A percentile compares a stretch with the other conserved stretches of the same genome.
phyloP scores from a whole-genome alignment of 441 rosid genomes.

The Corymbia citriodora region DNA sequence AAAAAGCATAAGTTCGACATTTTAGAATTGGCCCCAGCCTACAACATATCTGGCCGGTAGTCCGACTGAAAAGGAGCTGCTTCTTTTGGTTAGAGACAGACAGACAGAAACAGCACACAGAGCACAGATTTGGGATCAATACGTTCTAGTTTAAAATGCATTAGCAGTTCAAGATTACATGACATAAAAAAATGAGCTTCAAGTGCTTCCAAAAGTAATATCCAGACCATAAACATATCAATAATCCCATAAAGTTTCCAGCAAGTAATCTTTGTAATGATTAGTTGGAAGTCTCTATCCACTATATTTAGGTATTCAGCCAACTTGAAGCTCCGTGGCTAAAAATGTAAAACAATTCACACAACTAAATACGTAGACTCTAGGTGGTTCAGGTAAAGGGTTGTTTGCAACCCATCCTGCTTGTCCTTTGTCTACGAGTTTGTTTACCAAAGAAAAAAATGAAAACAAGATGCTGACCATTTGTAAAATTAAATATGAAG shows the following conservation, averaged over 20 bases:
- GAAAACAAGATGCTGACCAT: not conserved
- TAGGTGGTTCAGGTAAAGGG: not conserved
- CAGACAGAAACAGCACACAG: rapidly evolving
- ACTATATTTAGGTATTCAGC: not conserved
- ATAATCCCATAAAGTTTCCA: not conserved
- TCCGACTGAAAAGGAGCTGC: not conserved
- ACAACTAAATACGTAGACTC: not conserved
- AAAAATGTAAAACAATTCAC: not conserved
- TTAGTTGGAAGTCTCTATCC: not conserved
- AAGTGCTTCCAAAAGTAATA: not conserved
- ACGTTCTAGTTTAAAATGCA: not conserved
- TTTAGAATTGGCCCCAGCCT: not conserved
- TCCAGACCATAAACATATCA: not conserved
- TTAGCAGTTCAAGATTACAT: not conserved
- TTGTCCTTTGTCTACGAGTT: not conserved
- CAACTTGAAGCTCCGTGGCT: not conserved
- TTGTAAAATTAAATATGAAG: not conserved
- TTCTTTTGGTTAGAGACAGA: not conserved
- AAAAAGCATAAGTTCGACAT: not conserved
- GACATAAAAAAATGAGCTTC: not conserved
- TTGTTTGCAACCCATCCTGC: not conserved
- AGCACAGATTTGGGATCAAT: not conserved
- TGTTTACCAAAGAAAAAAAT: not conserved
- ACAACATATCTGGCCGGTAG: not conserved
- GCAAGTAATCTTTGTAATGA: not conserved